These are phyloP conservation scores for Diplosphaera chodatii DNA, from an alignment of 139 green algal genomes.

Conservation along the genomic window DNA sequence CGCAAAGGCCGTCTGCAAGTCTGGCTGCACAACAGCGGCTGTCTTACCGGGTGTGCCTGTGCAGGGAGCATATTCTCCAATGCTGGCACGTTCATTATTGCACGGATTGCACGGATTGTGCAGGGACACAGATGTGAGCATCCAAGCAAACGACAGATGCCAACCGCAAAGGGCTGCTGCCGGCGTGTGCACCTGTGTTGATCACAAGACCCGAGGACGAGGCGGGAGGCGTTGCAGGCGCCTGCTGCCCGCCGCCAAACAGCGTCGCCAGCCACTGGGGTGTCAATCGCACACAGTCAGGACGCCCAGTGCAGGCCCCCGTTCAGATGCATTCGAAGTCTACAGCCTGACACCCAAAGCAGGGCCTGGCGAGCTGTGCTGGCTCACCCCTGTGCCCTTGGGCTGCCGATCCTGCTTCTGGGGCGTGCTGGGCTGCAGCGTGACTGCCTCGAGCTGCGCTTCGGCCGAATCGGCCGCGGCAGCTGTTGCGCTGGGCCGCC, in stretches of 20 bases:
- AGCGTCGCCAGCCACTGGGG: not conserved
- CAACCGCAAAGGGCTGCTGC: not conserved
- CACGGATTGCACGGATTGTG: no score
- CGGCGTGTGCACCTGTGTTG: not conserved
- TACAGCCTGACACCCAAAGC: no score
- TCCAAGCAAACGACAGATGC: constrained; percentile 1
- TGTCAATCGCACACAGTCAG: not conserved
- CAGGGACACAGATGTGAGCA: no score
- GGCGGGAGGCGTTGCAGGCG: not conserved
- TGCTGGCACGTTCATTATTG: no score
- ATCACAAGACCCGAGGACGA: not conserved
- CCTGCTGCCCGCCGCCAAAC: not conserved
- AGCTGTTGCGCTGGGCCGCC: not conserved
- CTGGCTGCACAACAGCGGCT: no score
- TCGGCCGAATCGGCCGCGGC: no score
- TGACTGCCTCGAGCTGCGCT: no score
- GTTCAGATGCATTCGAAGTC: no score
- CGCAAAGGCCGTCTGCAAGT: not conserved
- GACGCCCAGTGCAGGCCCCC: not conserved
- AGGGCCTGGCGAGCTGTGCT: no score
- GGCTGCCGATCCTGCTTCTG: not conserved
- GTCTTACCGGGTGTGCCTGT: not conserved
- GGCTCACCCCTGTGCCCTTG: constrained; percentile 5
- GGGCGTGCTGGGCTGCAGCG: not conserved
- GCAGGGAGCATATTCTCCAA: no score